Evolutionary conservation across 2,329 filamentous ascomycete genomes (phyloP), one percentile per base, ranked within the genome.

Genomic region (Colletotrichum spinosum): DNA sequence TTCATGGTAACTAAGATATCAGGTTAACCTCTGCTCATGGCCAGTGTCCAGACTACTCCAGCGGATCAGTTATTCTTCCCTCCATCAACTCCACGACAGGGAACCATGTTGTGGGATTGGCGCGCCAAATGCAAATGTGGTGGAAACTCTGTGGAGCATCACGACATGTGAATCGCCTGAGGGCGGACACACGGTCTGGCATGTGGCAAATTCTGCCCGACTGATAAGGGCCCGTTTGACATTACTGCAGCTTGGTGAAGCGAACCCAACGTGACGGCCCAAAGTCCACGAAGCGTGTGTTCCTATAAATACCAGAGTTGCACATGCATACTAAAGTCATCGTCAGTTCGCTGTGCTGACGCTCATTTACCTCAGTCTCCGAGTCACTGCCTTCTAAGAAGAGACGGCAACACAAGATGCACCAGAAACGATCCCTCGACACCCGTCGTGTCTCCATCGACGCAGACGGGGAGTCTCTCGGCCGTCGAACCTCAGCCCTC

Each of bases 141-240:
- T 60, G 56, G 56, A 65, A 65, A 60, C 56, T 34, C 50, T 45
- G 56, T 65, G 56, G 56, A 60, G 17, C 50, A 50, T 60, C 56
- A 50, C 44, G 50, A 48, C 55, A 55, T 50, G 15, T 37, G 15
- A 49, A 60, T 64, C 60, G 37, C 39, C 49, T 54, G 49, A 54
- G 55, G 37, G 53, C 38, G 44, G n/a, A 41, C 44, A n/a, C 49
- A 64, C 48, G 44, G 37, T 11, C 33, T 60, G 49, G 33, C 55
- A 33, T 60, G 55, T 64, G 55, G 60, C 60, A 46, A 64, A 64
- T 25, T 35, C 35, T 49, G 49, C 35, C 48, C 25, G 44, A 58
- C 25, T 35, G 25, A 60, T 38, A 46, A 64, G 49, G n/a, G 39
- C 17, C 52, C 53, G 49, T 49, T 59, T 44, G 55, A 44, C 44